Base-by-base conservation (phyloP, 495 filamentous ascomycete species). In the Penicilliopsis zonata region DNA sequence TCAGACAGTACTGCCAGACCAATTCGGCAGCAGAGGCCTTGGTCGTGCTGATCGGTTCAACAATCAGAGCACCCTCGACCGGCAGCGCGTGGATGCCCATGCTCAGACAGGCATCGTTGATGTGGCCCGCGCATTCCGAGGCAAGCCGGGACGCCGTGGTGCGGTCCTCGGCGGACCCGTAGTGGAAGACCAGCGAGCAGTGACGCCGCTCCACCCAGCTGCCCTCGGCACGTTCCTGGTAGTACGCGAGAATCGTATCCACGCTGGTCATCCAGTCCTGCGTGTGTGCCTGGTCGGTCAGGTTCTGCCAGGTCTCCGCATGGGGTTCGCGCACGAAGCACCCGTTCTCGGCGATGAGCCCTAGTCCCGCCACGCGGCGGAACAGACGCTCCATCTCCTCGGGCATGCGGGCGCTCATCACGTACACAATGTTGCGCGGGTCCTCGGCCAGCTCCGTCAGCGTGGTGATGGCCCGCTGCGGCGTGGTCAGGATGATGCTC, bases 281-380 rank as follows among this genome's bases (percentile, higher is more conserved):
- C 30, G 79, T 78, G 41, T 78, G 67, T 3, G 69, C 57, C 12
- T 69, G 52, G 49, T 92, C 78, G 5, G 76, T 76, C 46, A 92
- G 70, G 38, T 75, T 72, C 18, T 66, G 71, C 87, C 87, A 95
- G 13, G 63, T 57, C 8, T 69, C 65, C 10, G 56, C 62, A n/a
- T 74, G 66, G 31, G 70, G 72, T 37, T 80, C 70, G 42, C 81
- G 80, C 26, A 93, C 57, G 53, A 86, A 95, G 45, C 82, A 93
- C 2, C 87, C 87, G 49, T 90, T 93, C 55, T 95, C 87, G 9
- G 87, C 85, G 40, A 94, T 88, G 10, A 94, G 62, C 2, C 87
- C 87, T 2, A 94, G 62, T 29, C 77, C 74, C 13, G 78, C 74
- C 3, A 92, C 77, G 28, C 76, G 64, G 17, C 74, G 72, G 67